Evolutionary conservation across 768 basidiomycete genomes (phyloP).

Genomic region (Mycena amicta): DNA sequence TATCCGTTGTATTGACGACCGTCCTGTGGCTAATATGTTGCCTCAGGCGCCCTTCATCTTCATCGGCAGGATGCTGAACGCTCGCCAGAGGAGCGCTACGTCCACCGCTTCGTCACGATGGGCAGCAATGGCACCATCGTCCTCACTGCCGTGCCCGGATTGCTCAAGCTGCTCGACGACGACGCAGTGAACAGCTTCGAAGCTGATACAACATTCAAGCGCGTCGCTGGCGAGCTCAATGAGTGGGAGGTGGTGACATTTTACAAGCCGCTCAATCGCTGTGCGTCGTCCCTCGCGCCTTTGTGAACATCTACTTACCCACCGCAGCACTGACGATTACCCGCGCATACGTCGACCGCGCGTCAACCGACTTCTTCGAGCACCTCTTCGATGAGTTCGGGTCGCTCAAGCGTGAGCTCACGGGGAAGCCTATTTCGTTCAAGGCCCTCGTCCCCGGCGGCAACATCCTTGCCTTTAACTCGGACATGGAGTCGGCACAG

Average conservation of each 20-base stretch:
- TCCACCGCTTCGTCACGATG: not conserved
- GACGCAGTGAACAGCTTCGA: not conserved
- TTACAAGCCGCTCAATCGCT: not conserved
- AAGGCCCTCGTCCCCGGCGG: slow-evolving; percentile 9
- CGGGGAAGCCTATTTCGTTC: slow-evolving; percentile 5
- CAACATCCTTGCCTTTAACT: slow-evolving; percentile 12
- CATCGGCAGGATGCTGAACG: not conserved
- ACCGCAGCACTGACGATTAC: not conserved
- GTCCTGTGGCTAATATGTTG: not conserved
- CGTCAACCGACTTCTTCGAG: slow-evolving; percentile 6
- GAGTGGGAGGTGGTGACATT: slow-evolving; percentile 15
- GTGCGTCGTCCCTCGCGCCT: not conserved
- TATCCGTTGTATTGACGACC: not conserved
- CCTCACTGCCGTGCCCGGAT: not conserved
- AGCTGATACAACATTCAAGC: not conserved
- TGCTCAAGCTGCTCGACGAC: not conserved
- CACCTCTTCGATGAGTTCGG: slow-evolving; percentile 7
- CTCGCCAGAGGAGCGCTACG: not conserved
- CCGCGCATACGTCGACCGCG: slow-evolving; percentile 10
- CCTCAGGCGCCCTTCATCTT: not conserved
- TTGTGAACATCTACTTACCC: not conserved
- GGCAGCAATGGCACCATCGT: not conserved
- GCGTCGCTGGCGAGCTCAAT: slow-evolving; percentile 1
- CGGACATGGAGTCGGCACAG: slow-evolving; percentile 20
- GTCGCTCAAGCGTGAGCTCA: slow-evolving; percentile 3